Evolutionary conservation across 768 basidiomycete genomes (phyloP), one percentile per base, ranked within the genome.

Genomic region (Rhodotorula babjevae): DNA sequence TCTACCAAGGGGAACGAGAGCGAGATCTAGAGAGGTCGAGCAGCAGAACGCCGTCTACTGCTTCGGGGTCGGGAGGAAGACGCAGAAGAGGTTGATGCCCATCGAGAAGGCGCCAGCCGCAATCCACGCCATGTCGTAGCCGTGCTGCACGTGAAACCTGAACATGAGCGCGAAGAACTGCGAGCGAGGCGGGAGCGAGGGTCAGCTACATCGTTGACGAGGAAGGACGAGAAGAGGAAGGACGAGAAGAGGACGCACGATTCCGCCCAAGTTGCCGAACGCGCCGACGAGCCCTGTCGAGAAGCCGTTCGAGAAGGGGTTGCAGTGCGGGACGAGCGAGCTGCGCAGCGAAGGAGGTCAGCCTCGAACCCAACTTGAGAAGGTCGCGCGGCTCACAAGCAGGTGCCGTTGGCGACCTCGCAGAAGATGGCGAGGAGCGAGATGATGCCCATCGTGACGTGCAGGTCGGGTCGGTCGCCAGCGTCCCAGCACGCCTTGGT

Each of bases 371-470:
- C 25, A 27, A n/a, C n/a, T 18, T 27, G 58, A 19, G 57, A 36
- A 27, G 57, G 36, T 1, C 7, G 7, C 3, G 23, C 18, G 10
- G 31, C 63, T 2, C n/a, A 65, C 56, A 85, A 86, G 75, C 84
- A 85, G 5, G 83, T 82, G 12, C 86, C 86, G 71, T 86, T 86
- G 0, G 81, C 85, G 21, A 83, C 78, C 76, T 85, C 84, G 52
- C 82, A 82, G 67, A 77, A 78, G 21, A 82, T 56, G 14, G 80
- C 84, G 65, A 84, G 80, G 52, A 56, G 36, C 2, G 52, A 31
- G 61, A 80, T 61, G 64, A 79, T 46, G 6, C 64, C 67, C 74
- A 77, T 78, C 73, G 74, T 60, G 16, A 49, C 61, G 31, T 25
- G 33, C 27, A 74, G 77, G 27, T 59, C 42, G 9, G 73, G 77